A percentile compares a stretch with the other conserved stretches of the same genome.
phyloP scores from a whole-genome alignment of 2,329 filamentous ascomycete species.

The Pseudogymnoascus sp. region DNA sequence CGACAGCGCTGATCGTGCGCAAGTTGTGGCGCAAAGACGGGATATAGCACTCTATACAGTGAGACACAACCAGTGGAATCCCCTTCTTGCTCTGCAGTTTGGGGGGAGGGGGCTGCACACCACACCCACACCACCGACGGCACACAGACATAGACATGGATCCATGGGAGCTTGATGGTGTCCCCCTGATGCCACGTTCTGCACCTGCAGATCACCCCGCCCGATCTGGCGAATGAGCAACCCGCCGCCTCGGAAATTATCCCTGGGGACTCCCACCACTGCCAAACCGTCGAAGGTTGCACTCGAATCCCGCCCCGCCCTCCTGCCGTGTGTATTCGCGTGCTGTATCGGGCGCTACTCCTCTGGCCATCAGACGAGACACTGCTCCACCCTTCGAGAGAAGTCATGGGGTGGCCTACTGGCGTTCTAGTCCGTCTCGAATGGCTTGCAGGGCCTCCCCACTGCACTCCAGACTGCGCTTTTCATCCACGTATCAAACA shows the following conservation, averaged over 20 bases:
- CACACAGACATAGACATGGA: background rate
- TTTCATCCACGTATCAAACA: conserved; percentile 3
- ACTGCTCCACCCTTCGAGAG: conserved; percentile 1
- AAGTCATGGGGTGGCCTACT: conserved; percentile 1
- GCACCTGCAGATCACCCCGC: conserved; percentile 7
- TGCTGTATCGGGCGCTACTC: background rate
- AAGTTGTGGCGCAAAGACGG: background rate
- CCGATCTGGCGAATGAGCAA: conserved; percentile 1
- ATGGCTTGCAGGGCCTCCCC: background rate
- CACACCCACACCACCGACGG: background rate
- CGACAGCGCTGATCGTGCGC: background rate
- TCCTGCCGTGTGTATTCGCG: background rate
- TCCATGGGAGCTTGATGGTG: background rate
- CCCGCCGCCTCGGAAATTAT: conserved; percentile 7
- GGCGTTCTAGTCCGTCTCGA: conserved; percentile 1
- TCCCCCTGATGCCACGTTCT: conserved; percentile 8
- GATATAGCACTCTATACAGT: background rate
- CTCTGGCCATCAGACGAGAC: background rate
- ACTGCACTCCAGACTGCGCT: background rate
- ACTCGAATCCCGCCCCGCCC: background rate
- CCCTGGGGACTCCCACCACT: background rate
- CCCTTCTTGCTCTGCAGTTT: background rate
- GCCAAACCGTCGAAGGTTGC: background rate
- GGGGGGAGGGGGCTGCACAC: background rate
- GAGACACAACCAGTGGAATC: background rate